A percentile compares a stretch with the other conserved stretches of the same genome.
Conservation (phyloP, 2,329 filamentous ascomycete genomes). For the Atkinsonella texensis region DNA sequence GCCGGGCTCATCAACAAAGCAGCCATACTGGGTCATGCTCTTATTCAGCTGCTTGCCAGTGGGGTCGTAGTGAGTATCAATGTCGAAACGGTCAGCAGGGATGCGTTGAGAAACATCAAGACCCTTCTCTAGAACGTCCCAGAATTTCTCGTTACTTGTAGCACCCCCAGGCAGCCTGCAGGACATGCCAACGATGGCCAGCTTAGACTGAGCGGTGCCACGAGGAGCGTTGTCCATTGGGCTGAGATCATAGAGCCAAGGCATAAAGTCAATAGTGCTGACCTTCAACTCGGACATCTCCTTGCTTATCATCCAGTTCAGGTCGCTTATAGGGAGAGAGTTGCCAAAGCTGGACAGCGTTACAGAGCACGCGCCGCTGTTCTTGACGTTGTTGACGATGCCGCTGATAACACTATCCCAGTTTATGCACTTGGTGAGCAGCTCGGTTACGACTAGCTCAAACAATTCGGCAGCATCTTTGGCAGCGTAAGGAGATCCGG, state of each 20-base stretch:
- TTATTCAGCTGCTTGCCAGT: conserved; percentile 56
- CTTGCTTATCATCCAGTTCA: background rate
- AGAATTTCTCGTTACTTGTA: conserved; percentile 20
- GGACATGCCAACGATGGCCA: conserved; percentile 64
- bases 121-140: conserved; percentile 26
- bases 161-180: conserved; percentile 32
- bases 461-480: conserved; percentile 6
- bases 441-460: conserved; percentile 5
- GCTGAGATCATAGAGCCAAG: background rate
- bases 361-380: background rate
- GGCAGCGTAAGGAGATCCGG: conserved; percentile 5
- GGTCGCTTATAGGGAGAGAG: conserved; percentile 1
- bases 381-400: background rate
- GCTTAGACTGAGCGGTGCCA: conserved; percentile 33
- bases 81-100: conserved; percentile 52
- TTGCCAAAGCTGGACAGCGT: background rate
- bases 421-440: conserved; percentile 7
- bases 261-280: background rate
- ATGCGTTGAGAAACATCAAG: conserved; percentile 50
- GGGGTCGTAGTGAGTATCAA: conserved; percentile 51
- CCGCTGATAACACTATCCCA: conserved; percentile 8
- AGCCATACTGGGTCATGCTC: conserved; percentile 54
- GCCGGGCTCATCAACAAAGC: conserved; percentile 55
- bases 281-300: background rate
- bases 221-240: background rate